Base-by-base conservation (phyloP, 2,329 filamentous ascomycete genomes). In the Phialemoniopsis sp. region DNA sequence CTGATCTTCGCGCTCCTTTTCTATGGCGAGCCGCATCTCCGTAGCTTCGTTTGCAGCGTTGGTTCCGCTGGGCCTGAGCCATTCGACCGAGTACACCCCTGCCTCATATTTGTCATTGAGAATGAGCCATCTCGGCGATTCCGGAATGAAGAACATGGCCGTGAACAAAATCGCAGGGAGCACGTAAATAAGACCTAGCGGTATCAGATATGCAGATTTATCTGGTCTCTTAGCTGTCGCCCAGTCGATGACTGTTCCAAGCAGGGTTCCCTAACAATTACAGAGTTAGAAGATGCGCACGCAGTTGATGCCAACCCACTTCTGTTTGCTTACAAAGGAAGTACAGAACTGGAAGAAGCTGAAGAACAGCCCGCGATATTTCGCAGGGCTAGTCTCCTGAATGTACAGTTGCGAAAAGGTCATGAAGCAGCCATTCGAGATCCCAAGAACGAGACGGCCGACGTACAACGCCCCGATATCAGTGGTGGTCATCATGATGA, bases 341-440 rank as follows among this genome's bases (percentile, higher is more conserved):
- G 42, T 44, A 19, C 39, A 42, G 32, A 44, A 44, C 36, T 44
- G 42, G 36, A 44, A 44, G 8, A 37, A 29, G 14, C 32, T 13
- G 64, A 66, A 13, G 68, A 70, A 56, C 41, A 26, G 9, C 15
- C 36, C 14, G 16, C 35, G 13, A 35, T 39, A 37, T 37, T 46
- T 32, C 41, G 44, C 41, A 10, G 37, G 63, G 56, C 32, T 15
- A 17, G 37, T 39, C 40, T 44, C 47, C 44, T 50, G 47, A 28
- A 50, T 48, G 16, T 50, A 50, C 4, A 50, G 42, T 36, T 50
- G 47, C 9, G 47, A 50, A 16, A 48, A 74, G 1, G 69, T 73
- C 69, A 74, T 72, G 50, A 74, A 70, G 44, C 71, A 67, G 2
- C 72, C 72, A 47, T 75, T 75, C 2, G 70, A 69, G 3, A 76